Evolutionary conservation across 1,139 yeast species (phyloP), one percentile per base, ranked within the genome.

Genomic region (Casaregolazyma lundiana): DNA sequence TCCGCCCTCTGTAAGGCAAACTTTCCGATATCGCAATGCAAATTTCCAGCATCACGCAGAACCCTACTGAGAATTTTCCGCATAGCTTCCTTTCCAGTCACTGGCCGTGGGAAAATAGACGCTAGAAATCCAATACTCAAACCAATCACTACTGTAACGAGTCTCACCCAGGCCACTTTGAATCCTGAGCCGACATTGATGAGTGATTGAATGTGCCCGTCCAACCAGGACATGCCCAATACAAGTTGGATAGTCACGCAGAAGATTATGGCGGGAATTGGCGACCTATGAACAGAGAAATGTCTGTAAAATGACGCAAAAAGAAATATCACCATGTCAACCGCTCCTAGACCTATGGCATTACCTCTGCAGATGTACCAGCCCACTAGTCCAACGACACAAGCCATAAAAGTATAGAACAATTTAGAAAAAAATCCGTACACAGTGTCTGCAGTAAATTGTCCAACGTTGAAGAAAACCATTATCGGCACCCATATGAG

Each of bases 291-390:
- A 9, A 53, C 51, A n/a, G 62, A 53, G 41, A 59, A 63, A 29
- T 63, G 64, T 3, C 71, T 52, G 43, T 63, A 62, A 43, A 54
- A 64, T 17, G 55, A 52, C 18, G 65, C 46, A 18, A 53, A 51
- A 13, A 58, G 43, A 44, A 54, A 53, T 4, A 58, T 51, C 17
- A 61, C 61, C 2, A 59, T 62, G n/a, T 55, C 53, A 9, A 62
- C 64, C 0, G 60, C 65, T 1, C 63, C 67, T 40, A 58, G 59
- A 2, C 71, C 70, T 41, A 53, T 62, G 0, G 54, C 55, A 41
- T 63, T 65, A 1, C 69, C 67, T 3, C 66, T 52, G 1, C 60
- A 53, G 8, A 67, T 64, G 45, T 66, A 67, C 70, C 70, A 67
- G 4, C 54, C 60, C 2, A 62, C 62, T 57, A 65, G 53, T 0